Base-by-base conservation (phyloP, 768 basidiomycete species). In the Mycena rosella region DNA sequence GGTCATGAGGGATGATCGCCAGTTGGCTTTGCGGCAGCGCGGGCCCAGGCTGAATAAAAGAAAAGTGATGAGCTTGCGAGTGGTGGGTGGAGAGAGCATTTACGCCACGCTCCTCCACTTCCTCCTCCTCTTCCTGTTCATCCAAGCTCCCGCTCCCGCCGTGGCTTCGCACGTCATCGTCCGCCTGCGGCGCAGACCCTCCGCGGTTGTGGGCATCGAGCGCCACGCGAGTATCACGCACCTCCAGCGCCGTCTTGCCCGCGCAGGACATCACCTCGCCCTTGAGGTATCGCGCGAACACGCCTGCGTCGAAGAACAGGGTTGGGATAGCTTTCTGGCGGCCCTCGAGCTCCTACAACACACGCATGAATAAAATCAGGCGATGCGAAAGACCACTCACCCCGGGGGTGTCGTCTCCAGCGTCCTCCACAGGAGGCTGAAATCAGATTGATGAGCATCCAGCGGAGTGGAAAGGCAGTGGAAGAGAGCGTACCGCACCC, bases 391-490 rank as follows among this genome's bases (percentile, higher is more conserved):
- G 40, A 20, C 5, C 14, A 42, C 49, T 40, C 3, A 61, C 60
- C 5, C 61, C 36, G 29, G 22, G 40, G 8, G 53, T 24, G 3
- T 62, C 61, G 20, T n/a, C 29, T 3, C 13, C 40, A 14, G 17
- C 61, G 22, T 62, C 60, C 38, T 61, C 61, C 13, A 62, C 52
- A 5, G 51, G 51, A 14, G 61, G 61, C 61, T 62, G 27, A n/a
- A 29, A 34, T 26, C 4, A 22, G 24, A 2, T 45, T 26, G 8
- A 42, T n/a, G n/a, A n/a, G n/a, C n/a, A n/a, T n/a, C n/a, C n/a
- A 11, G 2, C 6, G 1, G n/a, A 24, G 8, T 2, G 6, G 24
- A 5, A 36, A 17, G 14, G n/a, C 29, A 0, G 30, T 45, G 5
- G 24, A 3, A 3, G 6, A 38, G 4, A 36, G 1, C 61, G 51